A percentile compares a stretch with the other conserved stretches of the same genome.
phyloP scores from a whole-genome alignment of 768 basidiomycete genomes.

The Hypholoma fasciculare region DNA sequence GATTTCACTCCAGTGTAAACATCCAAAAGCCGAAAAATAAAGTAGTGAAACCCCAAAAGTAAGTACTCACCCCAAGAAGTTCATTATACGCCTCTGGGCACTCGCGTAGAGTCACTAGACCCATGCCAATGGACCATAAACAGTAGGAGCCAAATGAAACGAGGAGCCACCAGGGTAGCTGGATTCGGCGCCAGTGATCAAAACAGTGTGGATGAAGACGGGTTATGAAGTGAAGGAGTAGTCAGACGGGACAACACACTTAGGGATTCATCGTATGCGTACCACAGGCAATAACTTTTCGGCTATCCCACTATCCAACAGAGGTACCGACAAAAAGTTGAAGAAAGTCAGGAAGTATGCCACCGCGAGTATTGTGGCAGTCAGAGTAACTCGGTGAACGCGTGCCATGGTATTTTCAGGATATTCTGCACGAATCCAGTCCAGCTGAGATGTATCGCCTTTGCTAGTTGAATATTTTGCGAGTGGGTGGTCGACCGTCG shows the following conservation, averaged over 20 bases:
- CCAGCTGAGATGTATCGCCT: slow-evolving; percentile 4
- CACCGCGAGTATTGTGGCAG: slow-evolving; percentile 40
- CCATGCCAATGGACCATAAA: slow-evolving; percentile 75
- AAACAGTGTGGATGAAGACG: neutral
- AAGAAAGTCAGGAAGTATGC: slow-evolving; percentile 61
- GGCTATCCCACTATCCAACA: slow-evolving; percentile 45
- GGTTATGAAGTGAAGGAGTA: neutral
- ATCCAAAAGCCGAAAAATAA: neutral
- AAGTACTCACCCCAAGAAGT: slow-evolving; percentile 53
- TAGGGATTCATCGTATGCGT: slow-evolving; percentile 21
- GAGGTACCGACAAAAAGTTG: slow-evolving; percentile 53
- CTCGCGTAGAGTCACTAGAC: slow-evolving; percentile 70
- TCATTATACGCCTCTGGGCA: slow-evolving; percentile 80
- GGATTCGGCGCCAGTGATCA: neutral
- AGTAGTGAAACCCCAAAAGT: slow-evolving; percentile 1
- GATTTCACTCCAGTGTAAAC: neutral
- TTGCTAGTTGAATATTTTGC: neutral
- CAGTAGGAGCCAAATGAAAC: slow-evolving; percentile 81
- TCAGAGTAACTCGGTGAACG: slow-evolving; percentile 51
- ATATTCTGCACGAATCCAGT: neutral
- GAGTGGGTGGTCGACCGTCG: neutral
- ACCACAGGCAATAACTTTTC: slow-evolving; percentile 62
- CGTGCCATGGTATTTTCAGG: slow-evolving; percentile 50
- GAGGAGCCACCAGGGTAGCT: slow-evolving; percentile 85
- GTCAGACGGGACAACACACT: too few species aligned